Percentiles rank a stretch among this genome's conserved stretches.
Conservation (phyloP, 805 yeast species). For the Starmerella bombi region DNA sequence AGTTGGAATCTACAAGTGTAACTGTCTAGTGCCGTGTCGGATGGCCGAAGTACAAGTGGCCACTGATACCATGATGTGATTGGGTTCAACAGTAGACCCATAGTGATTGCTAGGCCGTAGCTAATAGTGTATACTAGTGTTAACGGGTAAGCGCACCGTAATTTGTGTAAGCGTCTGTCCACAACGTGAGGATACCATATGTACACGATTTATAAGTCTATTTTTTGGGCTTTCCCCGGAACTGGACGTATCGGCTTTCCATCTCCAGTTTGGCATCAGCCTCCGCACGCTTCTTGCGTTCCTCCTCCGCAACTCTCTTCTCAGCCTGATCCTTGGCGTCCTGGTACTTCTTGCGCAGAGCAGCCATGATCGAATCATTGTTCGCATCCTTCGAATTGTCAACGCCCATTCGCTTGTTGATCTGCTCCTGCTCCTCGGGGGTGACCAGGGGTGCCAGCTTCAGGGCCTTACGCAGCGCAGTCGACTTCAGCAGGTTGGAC, state of each 20-base stretch:
- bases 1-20: no score
- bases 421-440: conserved; percentile 32
- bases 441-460: conserved; percentile 51
- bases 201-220: not conserved
- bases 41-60: no score
- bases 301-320: conserved; percentile 24
- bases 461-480: conserved; percentile 41
- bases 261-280: conserved; percentile 14
- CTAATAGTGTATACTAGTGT: no score
- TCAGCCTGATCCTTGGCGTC: conserved; percentile 28
- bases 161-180: no score
- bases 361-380: conserved; percentile 21
- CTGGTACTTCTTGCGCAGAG: conserved; percentile 21
- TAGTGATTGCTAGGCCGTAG: no score
- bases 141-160: no score
- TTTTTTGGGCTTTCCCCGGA: conserved; percentile 2
- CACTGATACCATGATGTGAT: no score
- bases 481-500: conserved; percentile 48
- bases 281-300: conserved; percentile 20
- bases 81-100: no score
- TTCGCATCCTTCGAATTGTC: conserved; percentile 20
- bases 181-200: no score
- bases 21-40: no score
- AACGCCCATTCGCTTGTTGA: conserved; percentile 19
- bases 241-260: conserved; percentile 18